These are phyloP conservation scores for Agrocybe pediades DNA, from an alignment of 768 basidiomycete species.

Conservation along the genomic window DNA sequence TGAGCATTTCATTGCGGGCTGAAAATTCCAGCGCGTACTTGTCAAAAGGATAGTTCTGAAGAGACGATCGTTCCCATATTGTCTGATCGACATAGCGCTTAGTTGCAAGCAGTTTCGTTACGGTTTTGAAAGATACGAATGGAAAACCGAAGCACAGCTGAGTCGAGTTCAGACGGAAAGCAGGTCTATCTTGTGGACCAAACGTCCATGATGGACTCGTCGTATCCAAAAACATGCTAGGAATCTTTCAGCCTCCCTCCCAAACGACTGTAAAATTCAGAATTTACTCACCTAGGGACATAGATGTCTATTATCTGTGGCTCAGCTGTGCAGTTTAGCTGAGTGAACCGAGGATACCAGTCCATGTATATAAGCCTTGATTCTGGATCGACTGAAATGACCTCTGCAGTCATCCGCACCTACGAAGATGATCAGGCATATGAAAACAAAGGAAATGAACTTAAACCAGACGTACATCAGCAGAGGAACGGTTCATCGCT, in stretches of 20 bases:
- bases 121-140: not conserved
- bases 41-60: constrained; percentile 4
- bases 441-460: not conserved
- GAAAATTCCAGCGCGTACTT: not conserved
- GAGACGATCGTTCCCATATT: not conserved
- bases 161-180: constrained; percentile 1
- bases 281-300: not conserved
- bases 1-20: not conserved
- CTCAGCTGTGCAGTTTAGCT: not conserved
- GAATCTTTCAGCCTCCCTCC: not conserved
- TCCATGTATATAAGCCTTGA: constrained; percentile 2
- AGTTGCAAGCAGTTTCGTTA: not conserved
- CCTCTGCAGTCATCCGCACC: constrained; percentile 2
- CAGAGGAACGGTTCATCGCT: not conserved
- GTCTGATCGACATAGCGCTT: not conserved
- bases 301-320: not conserved
- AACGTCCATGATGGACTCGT: not conserved
- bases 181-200: not conserved
- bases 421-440: not conserved
- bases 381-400: not conserved
- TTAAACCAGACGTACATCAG: not conserved
- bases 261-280: not conserved
- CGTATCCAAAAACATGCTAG: not conserved
- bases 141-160: not conserved
- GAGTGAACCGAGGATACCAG: not conserved